A percentile compares a stretch with the other conserved stretches of the same genome.
Evolutionary conservation across 163 green algal species (phyloP).

Genomic region (Chlorella variabilis): DNA sequence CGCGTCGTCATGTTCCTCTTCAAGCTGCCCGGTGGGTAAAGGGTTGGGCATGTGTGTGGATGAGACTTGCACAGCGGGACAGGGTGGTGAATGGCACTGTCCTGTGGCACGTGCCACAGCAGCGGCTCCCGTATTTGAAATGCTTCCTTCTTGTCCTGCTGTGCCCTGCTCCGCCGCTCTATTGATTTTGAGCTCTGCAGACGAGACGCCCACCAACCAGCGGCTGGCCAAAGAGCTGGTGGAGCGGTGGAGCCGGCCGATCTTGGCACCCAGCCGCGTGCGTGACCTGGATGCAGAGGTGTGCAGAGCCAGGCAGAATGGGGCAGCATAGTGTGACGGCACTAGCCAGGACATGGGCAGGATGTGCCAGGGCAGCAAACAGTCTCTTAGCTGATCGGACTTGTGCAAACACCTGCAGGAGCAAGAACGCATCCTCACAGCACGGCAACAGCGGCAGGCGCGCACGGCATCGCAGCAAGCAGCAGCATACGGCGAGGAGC

Average conservation of each 20-base stretch:
- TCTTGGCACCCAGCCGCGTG: slow-evolving; percentile 62
- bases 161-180: background rate
- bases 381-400: background rate
- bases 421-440: slow-evolving; percentile 34
- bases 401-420: slow-evolving; percentile 13
- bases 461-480: background rate
- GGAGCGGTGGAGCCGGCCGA: slow-evolving; percentile 81
- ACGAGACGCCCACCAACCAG: slow-evolving; percentile 79
- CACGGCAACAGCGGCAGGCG: slow-evolving; percentile 32
- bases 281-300: slow-evolving; percentile 6
- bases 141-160: background rate
- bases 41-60: background rate
- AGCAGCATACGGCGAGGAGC: background rate
- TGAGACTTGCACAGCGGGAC: background rate
- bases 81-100: background rate
- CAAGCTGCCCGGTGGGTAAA: slow-evolving; percentile 55
- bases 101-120: no score
- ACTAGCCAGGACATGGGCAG: no score
- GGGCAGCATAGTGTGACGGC: no score
- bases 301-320: background rate
- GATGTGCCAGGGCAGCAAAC: no score
- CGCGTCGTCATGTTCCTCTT: slow-evolving; percentile 73
- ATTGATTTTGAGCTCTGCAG: slow-evolving; percentile 24
- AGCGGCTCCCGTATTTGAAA: no score
- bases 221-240: slow-evolving; percentile 77